phyloP scores from a whole-genome alignment of 768 basidiomycete genomes.

The Steccherinum ochraceum region DNA sequence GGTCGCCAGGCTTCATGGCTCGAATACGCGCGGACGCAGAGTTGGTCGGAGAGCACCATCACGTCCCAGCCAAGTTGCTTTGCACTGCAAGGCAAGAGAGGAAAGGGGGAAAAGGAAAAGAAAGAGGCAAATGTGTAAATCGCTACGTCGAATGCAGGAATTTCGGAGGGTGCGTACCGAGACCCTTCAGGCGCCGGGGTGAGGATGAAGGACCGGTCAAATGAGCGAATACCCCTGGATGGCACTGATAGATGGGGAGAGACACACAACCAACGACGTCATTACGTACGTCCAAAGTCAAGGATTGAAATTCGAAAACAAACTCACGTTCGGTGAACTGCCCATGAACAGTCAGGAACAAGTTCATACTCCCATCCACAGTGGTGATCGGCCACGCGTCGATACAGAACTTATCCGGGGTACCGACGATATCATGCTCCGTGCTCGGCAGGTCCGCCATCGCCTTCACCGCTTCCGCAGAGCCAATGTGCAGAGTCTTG shows the following conservation, averaged over 20 bases:
- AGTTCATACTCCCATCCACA: slow-evolving; percentile 42
- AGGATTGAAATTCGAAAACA: background rate
- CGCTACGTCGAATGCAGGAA: background rate
- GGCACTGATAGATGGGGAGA: slow-evolving; percentile 39
- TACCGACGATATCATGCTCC: slow-evolving; percentile 73
- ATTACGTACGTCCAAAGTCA: background rate
- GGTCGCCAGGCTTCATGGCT: slow-evolving; percentile 74
- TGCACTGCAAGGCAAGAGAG: slow-evolving; percentile 41
- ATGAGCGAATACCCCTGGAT: slow-evolving; percentile 78
- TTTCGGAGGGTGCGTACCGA: slow-evolving; percentile 48
- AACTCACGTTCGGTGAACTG: slow-evolving; percentile 84
- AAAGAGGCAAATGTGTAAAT: no score
- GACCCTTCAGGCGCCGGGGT: slow-evolving; percentile 77
- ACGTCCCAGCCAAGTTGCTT: slow-evolving; percentile 85
- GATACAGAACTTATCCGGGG: slow-evolving; percentile 78
- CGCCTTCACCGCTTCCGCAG: slow-evolving; percentile 53
- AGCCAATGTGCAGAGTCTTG: slow-evolving; percentile 66
- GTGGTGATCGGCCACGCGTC: slow-evolving; percentile 78
- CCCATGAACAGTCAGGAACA: slow-evolving; percentile 76
- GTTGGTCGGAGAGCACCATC: slow-evolving; percentile 82
- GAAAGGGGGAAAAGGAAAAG: background rate
- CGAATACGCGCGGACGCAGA: slow-evolving; percentile 79
- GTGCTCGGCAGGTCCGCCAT: slow-evolving; percentile 67
- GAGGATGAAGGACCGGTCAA: slow-evolving; percentile 88
- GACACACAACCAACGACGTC: background rate